Base-by-base conservation (phyloP, 2,329 filamentous ascomycete species). In the Plenodomus biglobosus region DNA sequence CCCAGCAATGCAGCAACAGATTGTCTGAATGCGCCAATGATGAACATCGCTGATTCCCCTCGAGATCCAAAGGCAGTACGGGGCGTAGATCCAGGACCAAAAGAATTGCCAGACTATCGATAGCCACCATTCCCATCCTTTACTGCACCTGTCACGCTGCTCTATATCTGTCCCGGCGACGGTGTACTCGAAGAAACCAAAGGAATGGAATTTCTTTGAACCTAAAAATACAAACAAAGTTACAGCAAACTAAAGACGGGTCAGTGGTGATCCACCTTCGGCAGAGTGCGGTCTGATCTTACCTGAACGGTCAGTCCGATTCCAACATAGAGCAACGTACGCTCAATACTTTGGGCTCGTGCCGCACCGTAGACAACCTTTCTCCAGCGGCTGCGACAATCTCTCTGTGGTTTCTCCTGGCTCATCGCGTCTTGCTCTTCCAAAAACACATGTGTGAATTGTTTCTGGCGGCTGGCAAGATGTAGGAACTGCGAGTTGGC, bases 101-200 rank as follows among this genome's bases (percentile, higher is more conserved):
- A 69, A 66, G 17, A 71, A 61, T 35, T 70, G 68, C 68, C 68
- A 71, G 2, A 69, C 59, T 11, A 71, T 65, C 0, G 66, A 66
- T 3, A 66, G 50, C 67, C 67, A 70, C 68, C 68, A 71, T 35
- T 70, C 67, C 68, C 68, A 71, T 3, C 68, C 68, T 40, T 64
- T 66, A 38, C 54, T 58, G 37, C 66, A 70, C 27, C 62, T 56
- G 19, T 56, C 44, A 15, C 59, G 51, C 15, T 59, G 45, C 46
- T 68, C 63, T 32, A 48, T 50, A 3, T 50, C 56, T 1, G 64
- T 64, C 5, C 65, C 66, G 20, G 56, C 38, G 8, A 67, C 46
- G 1, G 56, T 63, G 48, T 64, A 69, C 18, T 68, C 52, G 38
- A 66, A 64, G 2, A 70, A 41, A 11, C 68, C 67, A 32, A 61